Conservation (phyloP, 371 early-diverging fungal species). For the Saksenaea oblongispora region DNA sequence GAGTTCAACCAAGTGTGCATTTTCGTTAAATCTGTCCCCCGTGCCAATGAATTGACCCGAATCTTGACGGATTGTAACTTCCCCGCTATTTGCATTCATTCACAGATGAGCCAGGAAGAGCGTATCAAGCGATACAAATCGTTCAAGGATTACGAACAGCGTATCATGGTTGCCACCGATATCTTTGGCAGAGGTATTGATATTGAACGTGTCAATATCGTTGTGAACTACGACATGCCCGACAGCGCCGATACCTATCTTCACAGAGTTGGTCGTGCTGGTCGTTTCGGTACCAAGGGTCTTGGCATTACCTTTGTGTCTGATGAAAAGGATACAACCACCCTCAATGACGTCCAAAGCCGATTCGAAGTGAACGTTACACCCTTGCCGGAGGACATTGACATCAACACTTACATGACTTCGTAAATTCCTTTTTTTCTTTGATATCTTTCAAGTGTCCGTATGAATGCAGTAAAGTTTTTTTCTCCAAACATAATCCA, state of each 20-base stretch:
- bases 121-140: conserved; percentile 90
- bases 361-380: conserved; percentile 96
- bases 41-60: conserved; percentile 88
- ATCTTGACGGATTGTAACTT: conserved; percentile 89
- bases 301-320: conserved; percentile 96
- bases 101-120: conserved; percentile 88
- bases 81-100: conserved; percentile 94
- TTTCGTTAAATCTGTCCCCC: conserved; percentile 92
- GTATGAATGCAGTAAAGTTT: no score
- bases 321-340: conserved; percentile 79
- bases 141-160: conserved; percentile 94
- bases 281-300: conserved; percentile 99
- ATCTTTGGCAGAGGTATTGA: conserved; percentile 99
- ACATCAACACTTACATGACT: conserved; percentile 47
- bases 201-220: conserved; percentile 98
- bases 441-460: no score
- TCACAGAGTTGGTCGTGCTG: conserved; percentile 99
- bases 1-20: conserved; percentile 98
- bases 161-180: conserved; percentile 98
- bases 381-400: conserved; percentile 86
- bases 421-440: neutral
- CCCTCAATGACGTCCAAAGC: conserved; percentile 90
- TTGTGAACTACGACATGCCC: conserved; percentile 99
- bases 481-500: no score
- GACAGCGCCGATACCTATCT: conserved; percentile 93